Evolutionary conservation across 345 rosid species (phyloP).

Genomic region (Melastoma malabathricum): DNA sequence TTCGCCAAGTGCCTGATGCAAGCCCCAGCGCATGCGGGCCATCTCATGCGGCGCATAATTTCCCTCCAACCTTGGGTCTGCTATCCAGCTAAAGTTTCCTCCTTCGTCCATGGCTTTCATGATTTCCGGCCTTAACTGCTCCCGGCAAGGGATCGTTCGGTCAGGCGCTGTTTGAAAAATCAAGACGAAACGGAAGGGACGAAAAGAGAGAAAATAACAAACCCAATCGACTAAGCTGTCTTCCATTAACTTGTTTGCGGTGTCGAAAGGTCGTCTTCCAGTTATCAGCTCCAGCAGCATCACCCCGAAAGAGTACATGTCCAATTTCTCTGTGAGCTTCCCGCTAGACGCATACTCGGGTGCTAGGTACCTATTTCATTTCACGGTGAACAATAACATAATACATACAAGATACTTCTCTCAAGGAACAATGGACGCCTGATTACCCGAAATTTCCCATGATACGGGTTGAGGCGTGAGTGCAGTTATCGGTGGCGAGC

Average conservation of each 20-base stretch:
- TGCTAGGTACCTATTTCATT: slow-evolving; percentile 55
- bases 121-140: slow-evolving; percentile 69
- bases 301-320: slow-evolving; percentile 84
- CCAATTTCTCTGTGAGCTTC: slow-evolving; percentile 80
- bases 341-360: slow-evolving; percentile 95
- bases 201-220: neutral
- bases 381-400: neutral
- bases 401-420: neutral
- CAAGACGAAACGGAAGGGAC: neutral
- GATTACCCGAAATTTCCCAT: slow-evolving; percentile 91
- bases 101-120: slow-evolving; percentile 39
- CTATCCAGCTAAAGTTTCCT: slow-evolving; percentile 39
- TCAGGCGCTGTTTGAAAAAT: neutral
- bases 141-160: neutral
- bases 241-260: slow-evolving; percentile 36
- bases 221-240: slow-evolving; percentile 94
- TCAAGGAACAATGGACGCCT: neutral
- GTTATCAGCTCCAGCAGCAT: slow-evolving; percentile 79
- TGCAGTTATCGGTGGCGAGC: slow-evolving; percentile 44
- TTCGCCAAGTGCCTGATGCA: slow-evolving; percentile 59
- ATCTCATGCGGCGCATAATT: slow-evolving; percentile 40
- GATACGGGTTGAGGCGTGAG: slow-evolving; percentile 87
- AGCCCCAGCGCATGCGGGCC: slow-evolving; percentile 62
- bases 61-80: slow-evolving; percentile 47
- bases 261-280: slow-evolving; percentile 60